Evolutionary conservation across 1,139 yeast species (phyloP).

Genomic region (Pichia sp.): DNA sequence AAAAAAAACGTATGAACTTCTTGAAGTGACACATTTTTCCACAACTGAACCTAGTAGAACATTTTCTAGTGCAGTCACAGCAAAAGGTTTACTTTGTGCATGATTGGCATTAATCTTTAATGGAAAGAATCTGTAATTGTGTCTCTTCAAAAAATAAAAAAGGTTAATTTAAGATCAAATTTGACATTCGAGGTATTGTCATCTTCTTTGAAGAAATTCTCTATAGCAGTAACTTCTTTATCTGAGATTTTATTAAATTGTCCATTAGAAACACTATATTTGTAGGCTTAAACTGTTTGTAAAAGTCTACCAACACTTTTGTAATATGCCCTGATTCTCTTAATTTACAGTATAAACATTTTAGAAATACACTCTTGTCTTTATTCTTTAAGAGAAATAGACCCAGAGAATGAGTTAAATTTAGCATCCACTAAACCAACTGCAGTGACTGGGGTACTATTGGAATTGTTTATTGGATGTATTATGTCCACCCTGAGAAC

Average conservation of each 20-base stretch:
- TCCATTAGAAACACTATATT: conserved; percentile 31
- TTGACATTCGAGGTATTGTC: conserved; percentile 14
- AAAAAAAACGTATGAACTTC: conserved; percentile 28
- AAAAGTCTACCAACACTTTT: conserved; percentile 23
- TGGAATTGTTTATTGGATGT: conserved; percentile 26
- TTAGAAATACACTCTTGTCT: conserved; percentile 25
- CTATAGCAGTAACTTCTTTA: conserved; percentile 26
- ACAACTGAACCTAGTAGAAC: conserved; percentile 28
- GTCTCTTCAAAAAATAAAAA: conserved; percentile 26
- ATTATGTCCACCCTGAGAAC: conserved; percentile 31
- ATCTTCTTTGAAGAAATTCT: conserved; percentile 20
- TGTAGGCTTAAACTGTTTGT: conserved; percentile 25
- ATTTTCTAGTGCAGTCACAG: conserved; percentile 22
- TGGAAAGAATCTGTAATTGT: conserved; percentile 29
- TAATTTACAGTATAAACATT: conserved; percentile 24
- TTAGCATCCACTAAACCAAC: conserved; percentile 25
- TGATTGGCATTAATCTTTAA: conserved; percentile 24
- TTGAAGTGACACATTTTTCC: conserved; percentile 28
- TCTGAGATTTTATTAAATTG: conserved; percentile 26
- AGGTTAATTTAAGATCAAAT: conserved; percentile 27
- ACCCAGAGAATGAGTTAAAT: conserved; percentile 27
- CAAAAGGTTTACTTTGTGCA: conserved; percentile 16
- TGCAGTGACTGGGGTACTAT: conserved; percentile 26
- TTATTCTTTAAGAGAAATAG: conserved; percentile 25
- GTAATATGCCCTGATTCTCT: conserved; percentile 22